phyloP scores from a whole-genome alignment of 768 basidiomycete species.

The Mycena rebaudengoi region DNA sequence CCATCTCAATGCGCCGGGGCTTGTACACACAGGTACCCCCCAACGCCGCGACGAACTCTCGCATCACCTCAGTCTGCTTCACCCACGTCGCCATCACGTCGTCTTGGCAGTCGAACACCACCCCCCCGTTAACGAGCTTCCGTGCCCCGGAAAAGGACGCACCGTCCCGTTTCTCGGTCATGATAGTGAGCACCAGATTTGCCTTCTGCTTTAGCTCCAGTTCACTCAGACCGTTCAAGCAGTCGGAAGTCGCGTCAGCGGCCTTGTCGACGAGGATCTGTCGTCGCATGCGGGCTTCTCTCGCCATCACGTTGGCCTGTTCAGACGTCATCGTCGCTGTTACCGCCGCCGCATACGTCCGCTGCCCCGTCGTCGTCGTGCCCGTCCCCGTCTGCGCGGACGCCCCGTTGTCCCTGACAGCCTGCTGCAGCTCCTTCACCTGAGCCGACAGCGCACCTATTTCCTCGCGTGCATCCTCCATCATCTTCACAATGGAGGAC shows the following conservation, averaged over 20 bases:
- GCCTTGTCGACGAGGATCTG: conserved; percentile 6
- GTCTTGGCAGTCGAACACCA: conserved; percentile 10
- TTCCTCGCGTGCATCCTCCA: too few species aligned
- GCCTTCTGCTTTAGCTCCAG: conserved; percentile 4
- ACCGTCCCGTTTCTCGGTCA: not conserved
- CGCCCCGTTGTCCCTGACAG: not conserved
- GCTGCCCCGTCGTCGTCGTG: not conserved
- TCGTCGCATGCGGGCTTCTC: not conserved
- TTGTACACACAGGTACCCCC: not conserved
- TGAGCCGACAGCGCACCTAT: too few species aligned
- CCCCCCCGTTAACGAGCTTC: not conserved
- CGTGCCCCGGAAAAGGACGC: not conserved
- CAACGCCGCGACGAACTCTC: not conserved
- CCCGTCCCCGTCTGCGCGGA: not conserved
- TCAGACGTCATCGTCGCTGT: not conserved
- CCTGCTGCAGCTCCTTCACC: not conserved
- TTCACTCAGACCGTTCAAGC: not conserved
- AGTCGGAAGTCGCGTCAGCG: not conserved
- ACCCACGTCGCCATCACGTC: not conserved
- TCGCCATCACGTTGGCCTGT: not conserved
- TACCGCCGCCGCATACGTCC: not conserved
- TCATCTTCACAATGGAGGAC: too few species aligned
- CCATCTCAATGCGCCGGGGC: not conserved
- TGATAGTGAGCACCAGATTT: not conserved
- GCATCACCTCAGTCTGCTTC: not conserved